Evolutionary conservation across 2,329 filamentous ascomycete species (phyloP), one percentile per base, ranked within the genome.

Genomic region (Alternaria triticimaculans): DNA sequence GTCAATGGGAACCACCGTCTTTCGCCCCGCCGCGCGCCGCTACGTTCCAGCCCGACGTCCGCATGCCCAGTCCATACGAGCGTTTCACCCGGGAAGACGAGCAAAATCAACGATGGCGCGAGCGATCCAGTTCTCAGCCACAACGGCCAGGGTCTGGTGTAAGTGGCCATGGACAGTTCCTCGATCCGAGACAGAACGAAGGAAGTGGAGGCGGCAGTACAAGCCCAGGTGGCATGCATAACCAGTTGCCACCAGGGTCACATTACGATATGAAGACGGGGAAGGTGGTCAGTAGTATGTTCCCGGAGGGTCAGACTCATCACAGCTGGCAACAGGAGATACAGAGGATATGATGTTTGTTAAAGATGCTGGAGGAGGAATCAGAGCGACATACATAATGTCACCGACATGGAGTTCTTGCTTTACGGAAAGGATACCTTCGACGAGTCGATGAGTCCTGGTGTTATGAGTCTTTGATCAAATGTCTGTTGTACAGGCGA

Each of bases 1-100:
- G 87, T 1, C 88, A 90, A 76, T 91, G 89, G 89, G 86, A 89
- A 63, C 69, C 70, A 15, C 71, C 72, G 5, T 70, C 78, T 9
- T 53, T 55, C 33, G 54, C 30, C 25, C 58, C 57, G 28, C 30
- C 26, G 28, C 62, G 48, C 41, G 53, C 55, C 14, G 11, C 50
- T n/a, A 57, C 45, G 0, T 53, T 55, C 25, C 60, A 64, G 59
- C 57, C 60, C 20, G 55, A 58, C 20, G 55, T 44, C 3, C 48
- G 18, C 6, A 55, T 54, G 43, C 49, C 49, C 49, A 63, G 14
- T 59, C 43, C 60, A 12, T 30, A 54, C 44, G 18, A 62, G 5
- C 43, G 23, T 3, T 63, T 46, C 20, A 53, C 25, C 9, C 54
- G 41, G 12, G 26, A 12, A 28, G 26, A 60, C 56, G 46, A 56